Base-by-base conservation (phyloP, 139 green algal species). In the Asterochloris erici region DNA sequence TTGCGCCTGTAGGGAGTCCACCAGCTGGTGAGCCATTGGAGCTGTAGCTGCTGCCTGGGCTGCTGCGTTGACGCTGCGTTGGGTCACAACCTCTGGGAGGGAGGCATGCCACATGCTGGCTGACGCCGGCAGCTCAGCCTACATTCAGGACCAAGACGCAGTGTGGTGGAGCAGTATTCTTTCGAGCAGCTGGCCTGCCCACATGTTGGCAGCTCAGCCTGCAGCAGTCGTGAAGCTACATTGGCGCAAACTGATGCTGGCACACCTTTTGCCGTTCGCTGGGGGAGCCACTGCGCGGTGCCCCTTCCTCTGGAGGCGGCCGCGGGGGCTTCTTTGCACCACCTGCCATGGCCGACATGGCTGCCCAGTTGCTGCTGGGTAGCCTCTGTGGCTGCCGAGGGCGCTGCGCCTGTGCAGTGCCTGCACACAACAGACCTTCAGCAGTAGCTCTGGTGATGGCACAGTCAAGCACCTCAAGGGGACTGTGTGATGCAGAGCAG, bases 1-100 rank as follows among this genome's bases (percentile, higher is more conserved):
- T 76, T 94, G 90, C 0, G 93, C 92, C 17, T 91, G 93, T 62
- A 96, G 79, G 0, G 90, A 92, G 38, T 94, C 89, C 17, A 87
- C 86, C 24, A 93, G 77, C 17, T 86, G 80, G 66, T 90, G 88
- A 10, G 86, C 88, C 26, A 91, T 77, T 73, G 74, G 71, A n/a
- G 62, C 62, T 26, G 69, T 12, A 26, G 77, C 77, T 70, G 81
- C 74, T 74, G 76, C 76, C 60, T 80, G 68, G 76, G 76, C 76
- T 60, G 76, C 76, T 69, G 76, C 76, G 23, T 80, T 80, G 23
- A 80, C 76, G 24, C 60, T 80, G 76, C 76, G 60, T 14, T 80
- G 76, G 68, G 24, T 80, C 4, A 54, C 38, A 47, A 80, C 68
- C 24, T 80, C 76, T 54, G 76, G 76, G 24, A 80, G 76, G 76